Base-by-base conservation (phyloP, 257 asterid species). In the Handroanthus guayacan region DNA sequence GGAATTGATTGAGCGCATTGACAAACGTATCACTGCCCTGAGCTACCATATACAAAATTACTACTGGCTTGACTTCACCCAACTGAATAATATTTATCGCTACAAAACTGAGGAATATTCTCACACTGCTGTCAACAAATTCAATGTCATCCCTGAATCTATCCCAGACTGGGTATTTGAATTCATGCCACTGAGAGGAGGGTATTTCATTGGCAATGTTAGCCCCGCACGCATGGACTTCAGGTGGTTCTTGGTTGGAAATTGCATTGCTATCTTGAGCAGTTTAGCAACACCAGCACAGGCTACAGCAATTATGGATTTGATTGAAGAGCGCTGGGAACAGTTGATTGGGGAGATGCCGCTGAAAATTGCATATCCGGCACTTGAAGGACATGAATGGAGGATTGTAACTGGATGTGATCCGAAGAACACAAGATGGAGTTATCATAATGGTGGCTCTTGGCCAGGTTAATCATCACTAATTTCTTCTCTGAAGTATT, bases 191-290 rank as follows among this genome's bases (percentile, higher is more conserved):
- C 51, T 79, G 74, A 75, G 79, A 64, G 93, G 93, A 58, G 93
- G 93, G 72, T 88, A 84, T 68, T 86, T 86, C 75, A 81, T 86
- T 16, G 91, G 91, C 67, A 86, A 86, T 70, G 89, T 84, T 47
- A 84, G 93, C 75, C 91, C 91, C 18, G 87, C 93, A 1, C 89
- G 89, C 67, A 86, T 86, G 93, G 93, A 88, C 57, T 88, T 88
- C 80, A 62, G 91, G 82, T 88, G 93, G 91, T 86, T 86, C 67
- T 68, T 86, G 67, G 69, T 83, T 13, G 93, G 93, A 38, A 88
- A 88, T 72, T 88, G 89, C 79, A 86, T 88, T 72, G 81, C 91
- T 50, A 86, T 88, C 12, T 75, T 84, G 80, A 86, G 93, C 77
- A 71, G 86, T 70, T 78, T 88, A 76, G 89, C 89, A 52, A 88